These are phyloP conservation scores for Cryptococcus sp. DNA, from an alignment of 1,284 basidiomycete species.

Conservation along the genomic window DNA sequence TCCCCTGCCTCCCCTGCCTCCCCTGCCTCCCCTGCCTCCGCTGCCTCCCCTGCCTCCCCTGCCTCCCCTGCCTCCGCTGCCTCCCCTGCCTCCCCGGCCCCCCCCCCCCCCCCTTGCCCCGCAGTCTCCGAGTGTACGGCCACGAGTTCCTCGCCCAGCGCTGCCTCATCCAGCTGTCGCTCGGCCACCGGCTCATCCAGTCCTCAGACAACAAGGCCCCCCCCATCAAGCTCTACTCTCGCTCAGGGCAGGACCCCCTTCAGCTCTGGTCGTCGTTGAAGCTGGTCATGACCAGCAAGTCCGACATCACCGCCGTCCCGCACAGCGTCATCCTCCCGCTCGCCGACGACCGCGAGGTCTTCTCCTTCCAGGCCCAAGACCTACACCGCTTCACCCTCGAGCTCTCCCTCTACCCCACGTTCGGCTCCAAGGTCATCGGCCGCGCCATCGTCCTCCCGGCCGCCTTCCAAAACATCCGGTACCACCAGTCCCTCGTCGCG, in stretches of 20 bases:
- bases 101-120: too few species aligned
- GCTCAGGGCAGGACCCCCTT: conserved; percentile 44
- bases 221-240: conserved; percentile 56
- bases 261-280: conserved; percentile 70
- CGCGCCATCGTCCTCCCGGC: conserved; percentile 83
- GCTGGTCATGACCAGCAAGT: conserved; percentile 81
- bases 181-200: conserved; percentile 64
- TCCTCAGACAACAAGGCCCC: conserved; percentile 32
- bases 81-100: too few species aligned
- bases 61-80: too few species aligned
- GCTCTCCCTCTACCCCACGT: conserved; percentile 95
- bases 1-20: too few species aligned
- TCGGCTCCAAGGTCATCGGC: conserved; percentile 97
- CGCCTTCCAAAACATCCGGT: conserved; percentile 62
- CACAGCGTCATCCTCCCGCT: conserved; percentile 85
- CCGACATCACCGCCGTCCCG: conserved; percentile 76
- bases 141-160: conserved; percentile 70
- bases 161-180: conserved; percentile 79
- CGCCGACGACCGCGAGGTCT: conserved; percentile 72
- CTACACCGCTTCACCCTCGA: conserved; percentile 77
- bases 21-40: too few species aligned
- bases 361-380: conserved; percentile 81
- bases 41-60: too few species aligned
- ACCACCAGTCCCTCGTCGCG: conserved; percentile 59
- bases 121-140: conserved; percentile 47